Evolutionary conservation across 1,284 basidiomycete genomes (phyloP), one percentile per base, ranked within the genome.

Genomic region (Stereum hirsutum): DNA sequence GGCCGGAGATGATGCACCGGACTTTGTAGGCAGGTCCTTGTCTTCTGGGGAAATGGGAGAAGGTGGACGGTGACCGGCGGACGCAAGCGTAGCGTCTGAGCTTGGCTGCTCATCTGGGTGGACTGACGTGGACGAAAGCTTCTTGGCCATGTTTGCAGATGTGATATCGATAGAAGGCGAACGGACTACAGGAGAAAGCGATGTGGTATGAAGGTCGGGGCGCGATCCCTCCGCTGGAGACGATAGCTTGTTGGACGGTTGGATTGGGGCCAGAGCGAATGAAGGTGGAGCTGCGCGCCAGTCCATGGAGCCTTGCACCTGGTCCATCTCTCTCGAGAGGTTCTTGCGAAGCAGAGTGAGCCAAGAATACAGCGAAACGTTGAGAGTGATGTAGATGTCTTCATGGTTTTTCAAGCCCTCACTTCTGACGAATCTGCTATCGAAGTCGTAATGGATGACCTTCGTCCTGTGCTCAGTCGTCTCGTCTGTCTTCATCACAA

Each of bases 301-400:
- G 42, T 75, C 78, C n/a, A 71, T 66, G 6, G 72, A 61, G 15
- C 71, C 70, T 47, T 74, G 72, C 0, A 76, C 77, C 56, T 87
- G 83, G 30, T 81, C 79, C 75, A 89, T 75, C 55, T 87, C 85
- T 43, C 81, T 65, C 10, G 78, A 68, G 48, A 89, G 64, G 44
- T 76, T 83, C 58, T 86, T 88, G 43, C 82, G 75, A 34, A 88
- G 66, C 14, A 81, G 58, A 1, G 82, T 86, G 21, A 89, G 70
- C 84, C 86, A 88, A 11, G 82, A 76, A 54, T 89, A 89, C 1
- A 89, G 65, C 0, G 80, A 72, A 54, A 89, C 78, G 60, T 89
- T 89, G 49, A 89, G 68, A 2, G 84, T 83, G 58, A 89, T 86
- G 59, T 80, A 89, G 43, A 89, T 87, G 49, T 85, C 80, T 49